These are phyloP conservation scores for Aureobasidium leucospermi DNA, from an alignment of 2,329 filamentous ascomycete species.

Conservation along the genomic window DNA sequence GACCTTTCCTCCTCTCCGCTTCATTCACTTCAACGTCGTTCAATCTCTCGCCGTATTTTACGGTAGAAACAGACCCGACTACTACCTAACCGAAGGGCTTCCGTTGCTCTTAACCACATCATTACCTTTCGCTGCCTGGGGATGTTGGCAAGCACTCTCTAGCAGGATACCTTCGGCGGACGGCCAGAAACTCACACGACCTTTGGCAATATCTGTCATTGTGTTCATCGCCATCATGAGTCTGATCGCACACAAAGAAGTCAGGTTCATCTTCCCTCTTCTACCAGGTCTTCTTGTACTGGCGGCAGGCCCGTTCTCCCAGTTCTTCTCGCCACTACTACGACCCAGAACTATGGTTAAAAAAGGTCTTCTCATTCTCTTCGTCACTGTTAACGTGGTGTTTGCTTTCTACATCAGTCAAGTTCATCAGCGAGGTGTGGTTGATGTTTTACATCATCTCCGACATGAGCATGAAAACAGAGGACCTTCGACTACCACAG, in stretches of 20 bases:
- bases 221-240: conserved; percentile 64
- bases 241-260: conserved; percentile 87
- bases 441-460: conserved; percentile 67
- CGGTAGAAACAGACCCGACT: conserved; percentile 82
- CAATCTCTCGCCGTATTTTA: conserved; percentile 89
- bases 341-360: conserved; percentile 30
- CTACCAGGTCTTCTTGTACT: conserved; percentile 80
- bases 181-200: conserved; percentile 18
- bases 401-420: conserved; percentile 68
- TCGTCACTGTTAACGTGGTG: conserved; percentile 59
- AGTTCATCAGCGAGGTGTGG: conserved; percentile 72
- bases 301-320: conserved; percentile 57
- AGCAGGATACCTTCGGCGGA: not conserved
- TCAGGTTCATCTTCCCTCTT: conserved; percentile 91
- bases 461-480: conserved; percentile 62
- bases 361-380: conserved; percentile 42
- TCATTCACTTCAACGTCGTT: conserved; percentile 83
- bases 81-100: conserved; percentile 84
- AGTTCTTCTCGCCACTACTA: conserved; percentile 51
- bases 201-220: conserved; percentile 44
- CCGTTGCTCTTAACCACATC: conserved; percentile 79
- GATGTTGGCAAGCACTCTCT: conserved; percentile 48
- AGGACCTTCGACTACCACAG: conserved; percentile 35
- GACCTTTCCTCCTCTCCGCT: conserved; percentile 83
- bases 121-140: conserved; percentile 65